phyloP scores from a whole-genome alignment of 176 grass and related monocot genomes.

The Avena atlantica region DNA sequence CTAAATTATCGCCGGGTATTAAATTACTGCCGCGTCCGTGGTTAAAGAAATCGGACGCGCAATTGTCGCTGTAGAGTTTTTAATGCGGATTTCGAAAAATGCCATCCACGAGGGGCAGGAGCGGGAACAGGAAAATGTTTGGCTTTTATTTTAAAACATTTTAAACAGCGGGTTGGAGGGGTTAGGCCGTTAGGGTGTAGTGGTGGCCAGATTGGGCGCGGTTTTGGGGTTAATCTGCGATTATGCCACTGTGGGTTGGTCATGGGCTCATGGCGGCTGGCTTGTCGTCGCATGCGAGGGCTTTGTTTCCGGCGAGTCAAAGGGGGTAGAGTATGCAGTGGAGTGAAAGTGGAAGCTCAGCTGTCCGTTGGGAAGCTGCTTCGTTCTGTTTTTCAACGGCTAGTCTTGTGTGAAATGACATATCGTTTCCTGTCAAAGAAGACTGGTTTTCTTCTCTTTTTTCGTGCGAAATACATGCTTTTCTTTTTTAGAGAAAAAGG shows the following conservation, averaged over 20 bases:
- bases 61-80: conserved; percentile 58
- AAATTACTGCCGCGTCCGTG: conserved; percentile 36
- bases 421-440: not conserved
- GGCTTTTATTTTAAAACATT: not conserved
- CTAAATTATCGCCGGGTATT: conserved; percentile 48
- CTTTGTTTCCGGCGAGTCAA: conserved; percentile 15
- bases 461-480: too few relatives aligned
- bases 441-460: not conserved
- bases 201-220: not conserved
- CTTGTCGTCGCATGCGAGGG: not conserved
- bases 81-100: conserved; percentile 51
- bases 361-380: conserved; percentile 23
- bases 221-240: not conserved
- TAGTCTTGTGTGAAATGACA: conserved; percentile 9
- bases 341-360: not conserved
- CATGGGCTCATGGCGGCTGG: conserved; percentile 14
- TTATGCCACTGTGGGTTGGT: conserved; percentile 5
- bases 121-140: not conserved
- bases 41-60: conserved; percentile 47
- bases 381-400: not conserved
- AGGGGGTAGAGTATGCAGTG: conserved; percentile 14
- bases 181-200: not conserved
- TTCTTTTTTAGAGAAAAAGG: too few relatives aligned
- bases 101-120: conserved; percentile 42
- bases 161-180: not conserved